Evolutionary conservation across 2,329 filamentous ascomycete species (phyloP).

Genomic region (Aspergillus sp.): DNA sequence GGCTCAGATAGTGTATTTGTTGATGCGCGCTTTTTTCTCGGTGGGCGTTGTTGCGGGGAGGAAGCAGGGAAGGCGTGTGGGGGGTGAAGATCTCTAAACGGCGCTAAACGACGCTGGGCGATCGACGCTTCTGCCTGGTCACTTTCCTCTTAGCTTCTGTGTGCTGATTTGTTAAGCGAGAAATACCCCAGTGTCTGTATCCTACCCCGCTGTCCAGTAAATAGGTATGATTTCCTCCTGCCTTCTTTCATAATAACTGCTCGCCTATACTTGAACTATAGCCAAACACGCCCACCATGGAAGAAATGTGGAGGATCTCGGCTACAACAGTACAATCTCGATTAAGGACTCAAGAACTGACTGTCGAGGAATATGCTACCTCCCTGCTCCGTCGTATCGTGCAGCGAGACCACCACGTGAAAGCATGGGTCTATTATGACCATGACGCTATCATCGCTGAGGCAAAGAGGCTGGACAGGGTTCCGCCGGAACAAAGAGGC

Average conservation of each 20-base stretch:
- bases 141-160: not conserved
- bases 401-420: slow-evolving; percentile 45
- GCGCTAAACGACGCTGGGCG: not conserved
- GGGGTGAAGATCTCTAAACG: not conserved
- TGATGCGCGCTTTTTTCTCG: not conserved
- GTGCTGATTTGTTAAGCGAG: not conserved
- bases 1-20: not conserved
- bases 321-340: not conserved
- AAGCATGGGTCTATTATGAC: slow-evolving; percentile 54
- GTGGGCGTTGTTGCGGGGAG: not conserved
- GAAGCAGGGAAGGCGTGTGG: not conserved
- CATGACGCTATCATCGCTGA: slow-evolving; percentile 45
- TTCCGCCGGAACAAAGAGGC: slow-evolving; percentile 51
- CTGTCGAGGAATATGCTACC: slow-evolving; percentile 51
- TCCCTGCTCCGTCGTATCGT: slow-evolving; percentile 50
- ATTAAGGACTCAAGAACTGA: slow-evolving; percentile 36
- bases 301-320: not conserved
- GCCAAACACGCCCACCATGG: not conserved
- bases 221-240: too few relatives aligned
- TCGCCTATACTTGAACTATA: not conserved
- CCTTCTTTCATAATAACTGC: too few relatives aligned
- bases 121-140: not conserved
- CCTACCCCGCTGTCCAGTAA: too few relatives aligned
- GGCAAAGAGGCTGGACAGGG: slow-evolving; percentile 51
- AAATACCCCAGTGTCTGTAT: not conserved